These are phyloP conservation scores for Solanum pimpinellifolium DNA, from an alignment of 257 asterid genomes.

Conservation along the genomic window DNA sequence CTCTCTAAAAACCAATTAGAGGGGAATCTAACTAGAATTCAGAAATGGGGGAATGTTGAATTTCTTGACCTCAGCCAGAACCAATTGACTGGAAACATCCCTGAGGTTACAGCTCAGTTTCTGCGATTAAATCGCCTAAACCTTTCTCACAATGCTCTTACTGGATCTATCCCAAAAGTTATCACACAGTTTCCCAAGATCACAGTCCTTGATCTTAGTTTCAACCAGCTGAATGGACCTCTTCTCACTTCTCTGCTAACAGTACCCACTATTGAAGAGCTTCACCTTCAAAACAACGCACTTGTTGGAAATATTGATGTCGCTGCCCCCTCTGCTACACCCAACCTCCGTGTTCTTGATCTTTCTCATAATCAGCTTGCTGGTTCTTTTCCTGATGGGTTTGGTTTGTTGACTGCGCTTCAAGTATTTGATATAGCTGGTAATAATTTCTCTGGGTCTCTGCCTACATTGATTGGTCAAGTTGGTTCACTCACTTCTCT, in stretches of 20 bases:
- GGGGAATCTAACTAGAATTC: conserved; percentile 55
- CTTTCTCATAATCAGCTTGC: conserved; percentile 53
- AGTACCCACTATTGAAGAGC: conserved; percentile 57
- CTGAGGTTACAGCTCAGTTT: conserved; percentile 77
- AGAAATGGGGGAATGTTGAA: conserved; percentile 84
- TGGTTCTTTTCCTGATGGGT: conserved; percentile 53
- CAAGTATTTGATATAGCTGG: conserved; percentile 49
- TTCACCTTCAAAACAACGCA: conserved; percentile 59
- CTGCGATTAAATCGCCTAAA: conserved; percentile 68
- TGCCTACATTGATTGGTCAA: conserved; percentile 48
- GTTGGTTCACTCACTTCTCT: conserved; percentile 33
- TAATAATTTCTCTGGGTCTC: conserved; percentile 65
- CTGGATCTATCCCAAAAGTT: conserved; percentile 61
- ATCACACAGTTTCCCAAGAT: conserved; percentile 62
- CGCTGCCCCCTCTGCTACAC: conserved; percentile 20
- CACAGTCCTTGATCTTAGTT: conserved; percentile 68
- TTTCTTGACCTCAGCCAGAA: conserved; percentile 81
- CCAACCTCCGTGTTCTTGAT: conserved; percentile 53
- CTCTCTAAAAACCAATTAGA: conserved; percentile 63
- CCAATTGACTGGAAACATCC: conserved; percentile 55
- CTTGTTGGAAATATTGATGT: conserved; percentile 54
- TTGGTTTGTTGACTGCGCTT: conserved; percentile 54
- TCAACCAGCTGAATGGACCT: conserved; percentile 69
- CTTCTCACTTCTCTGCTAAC: conserved; percentile 47
- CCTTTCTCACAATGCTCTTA: conserved; percentile 58